These are phyloP conservation scores for Russula sp. DNA, from an alignment of 768 basidiomycete species.

Conservation along the genomic window DNA sequence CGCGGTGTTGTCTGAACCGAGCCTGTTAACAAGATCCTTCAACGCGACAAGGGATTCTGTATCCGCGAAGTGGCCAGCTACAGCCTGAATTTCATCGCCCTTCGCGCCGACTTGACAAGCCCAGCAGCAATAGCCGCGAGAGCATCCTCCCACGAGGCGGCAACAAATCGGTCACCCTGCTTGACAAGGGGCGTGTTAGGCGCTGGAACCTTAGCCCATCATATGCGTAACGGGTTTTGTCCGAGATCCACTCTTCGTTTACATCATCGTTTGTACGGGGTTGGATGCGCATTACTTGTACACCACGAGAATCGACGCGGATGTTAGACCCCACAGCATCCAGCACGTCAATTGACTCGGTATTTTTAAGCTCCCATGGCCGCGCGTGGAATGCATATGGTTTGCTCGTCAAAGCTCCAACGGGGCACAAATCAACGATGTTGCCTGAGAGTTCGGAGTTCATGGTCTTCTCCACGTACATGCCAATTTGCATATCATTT, in stretches of 20 bases:
- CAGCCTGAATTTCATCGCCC: slow-evolving; percentile 90
- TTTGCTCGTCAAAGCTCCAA: slow-evolving; percentile 96
- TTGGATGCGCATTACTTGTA: slow-evolving; percentile 96
- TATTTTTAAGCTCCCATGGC: slow-evolving; percentile 98
- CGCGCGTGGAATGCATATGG: slow-evolving; percentile 97
- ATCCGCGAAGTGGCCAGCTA: slow-evolving; percentile 91
- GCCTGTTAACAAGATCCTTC: slow-evolving; percentile 88
- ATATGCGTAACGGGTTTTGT: slow-evolving; percentile 96
- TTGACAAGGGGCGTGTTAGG: slow-evolving; percentile 87
- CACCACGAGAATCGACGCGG: slow-evolving; percentile 90
- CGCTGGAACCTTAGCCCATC: slow-evolving; percentile 96
- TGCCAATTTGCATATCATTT: slow-evolving; percentile 98
- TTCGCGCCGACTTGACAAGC: slow-evolving; percentile 74
- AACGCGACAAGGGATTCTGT: slow-evolving; percentile 90
- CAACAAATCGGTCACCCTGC: slow-evolving; percentile 87
- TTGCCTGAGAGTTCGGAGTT: slow-evolving; percentile 97
- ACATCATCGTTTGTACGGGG: slow-evolving; percentile 96
- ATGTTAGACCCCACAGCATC: slow-evolving; percentile 98
- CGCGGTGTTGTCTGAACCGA: slow-evolving; percentile 92
- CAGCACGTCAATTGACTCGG: slow-evolving; percentile 92
- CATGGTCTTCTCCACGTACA: slow-evolving; percentile 97
- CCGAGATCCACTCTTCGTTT: slow-evolving; percentile 99
- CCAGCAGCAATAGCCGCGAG: slow-evolving; percentile 76
- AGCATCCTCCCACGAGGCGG: slow-evolving; percentile 90
- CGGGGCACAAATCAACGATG: slow-evolving; percentile 95